These are phyloP conservation scores for Metschnikowia similis DNA, from an alignment of 805 yeast species.

Conservation along the genomic window DNA sequence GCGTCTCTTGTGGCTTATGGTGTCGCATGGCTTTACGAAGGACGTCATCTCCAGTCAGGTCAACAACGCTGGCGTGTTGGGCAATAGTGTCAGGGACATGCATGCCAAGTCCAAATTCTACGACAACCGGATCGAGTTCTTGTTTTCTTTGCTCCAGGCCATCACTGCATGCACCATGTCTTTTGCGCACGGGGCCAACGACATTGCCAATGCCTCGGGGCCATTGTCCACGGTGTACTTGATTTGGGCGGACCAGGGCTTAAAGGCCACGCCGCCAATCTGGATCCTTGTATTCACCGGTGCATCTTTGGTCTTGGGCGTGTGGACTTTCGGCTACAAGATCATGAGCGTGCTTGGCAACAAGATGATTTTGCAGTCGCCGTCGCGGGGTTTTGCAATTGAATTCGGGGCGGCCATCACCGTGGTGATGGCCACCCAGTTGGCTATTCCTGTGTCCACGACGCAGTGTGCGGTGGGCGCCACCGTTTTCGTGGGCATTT, in stretches of 20 bases:
- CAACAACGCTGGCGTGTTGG: slow-evolving; percentile 31
- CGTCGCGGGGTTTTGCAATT: slow-evolving; percentile 71
- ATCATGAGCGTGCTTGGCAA: slow-evolving; percentile 71
- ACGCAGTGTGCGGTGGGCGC: slow-evolving; percentile 80
- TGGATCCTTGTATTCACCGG: slow-evolving; percentile 73
- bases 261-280: slow-evolving; percentile 58
- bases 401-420: slow-evolving; percentile 79
- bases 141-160: slow-evolving; percentile 65
- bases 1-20: slow-evolving; percentile 41
- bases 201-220: slow-evolving; percentile 74
- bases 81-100: slow-evolving; percentile 46
- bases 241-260: slow-evolving; percentile 53
- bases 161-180: slow-evolving; percentile 77
- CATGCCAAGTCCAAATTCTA: slow-evolving; percentile 60
- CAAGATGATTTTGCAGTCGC: slow-evolving; percentile 69
- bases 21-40: slow-evolving; percentile 58
- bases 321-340: slow-evolving; percentile 68
- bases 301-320: slow-evolving; percentile 60
- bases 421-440: slow-evolving; percentile 69
- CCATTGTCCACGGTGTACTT: slow-evolving; percentile 64
- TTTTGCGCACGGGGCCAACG: slow-evolving; percentile 80
- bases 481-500: slow-evolving; percentile 69
- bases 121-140: slow-evolving; percentile 65
- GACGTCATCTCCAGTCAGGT: slow-evolving; percentile 56
- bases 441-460: slow-evolving; percentile 69